phyloP scores from a whole-genome alignment of 345 rosid species.

The Hibiscus tridactylites region DNA sequence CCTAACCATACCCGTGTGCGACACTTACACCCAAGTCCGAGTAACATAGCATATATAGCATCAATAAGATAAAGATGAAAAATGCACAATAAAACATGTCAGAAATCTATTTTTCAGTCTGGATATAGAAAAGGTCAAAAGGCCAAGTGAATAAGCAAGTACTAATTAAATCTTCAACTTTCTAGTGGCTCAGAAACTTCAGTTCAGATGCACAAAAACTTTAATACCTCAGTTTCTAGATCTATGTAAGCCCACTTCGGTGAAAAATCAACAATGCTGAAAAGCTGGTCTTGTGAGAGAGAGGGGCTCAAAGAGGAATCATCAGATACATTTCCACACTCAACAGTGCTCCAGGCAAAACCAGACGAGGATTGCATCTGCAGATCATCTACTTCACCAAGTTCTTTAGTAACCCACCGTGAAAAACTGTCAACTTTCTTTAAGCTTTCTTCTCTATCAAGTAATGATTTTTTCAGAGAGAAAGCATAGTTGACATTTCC shows the following conservation, averaged over 20 bases:
- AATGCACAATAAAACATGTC: background rate
- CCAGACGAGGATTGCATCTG: constrained; percentile 64
- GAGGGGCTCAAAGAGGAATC: constrained; percentile 71
- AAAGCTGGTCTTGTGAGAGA: constrained; percentile 79
- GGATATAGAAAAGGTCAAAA: background rate
- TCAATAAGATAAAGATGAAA: background rate
- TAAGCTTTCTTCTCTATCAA: constrained; percentile 54
- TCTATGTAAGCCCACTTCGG: constrained; percentile 67
- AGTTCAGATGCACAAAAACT: background rate
- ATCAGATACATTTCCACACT: constrained; percentile 53
- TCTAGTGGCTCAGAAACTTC: background rate
- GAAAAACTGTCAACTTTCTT: constrained; percentile 90
- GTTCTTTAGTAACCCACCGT: constrained; percentile 73
- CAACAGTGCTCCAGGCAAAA: constrained; percentile 63
- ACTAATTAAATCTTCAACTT: background rate
- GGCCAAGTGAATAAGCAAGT: background rate
- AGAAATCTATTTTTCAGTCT: background rate
- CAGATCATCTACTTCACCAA: constrained; percentile 71
- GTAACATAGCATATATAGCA: background rate
- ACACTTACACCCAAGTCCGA: too few species aligned
- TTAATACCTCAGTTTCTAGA: constrained; percentile 61
- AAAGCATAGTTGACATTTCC: constrained; percentile 32
- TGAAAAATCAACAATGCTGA: constrained; percentile 65
- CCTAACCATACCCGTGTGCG: too few species aligned
- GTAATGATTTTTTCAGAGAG: constrained; percentile 37